phyloP scores from a whole-genome alignment of 805 yeast genomes.

The Clavispora phyllophila region DNA sequence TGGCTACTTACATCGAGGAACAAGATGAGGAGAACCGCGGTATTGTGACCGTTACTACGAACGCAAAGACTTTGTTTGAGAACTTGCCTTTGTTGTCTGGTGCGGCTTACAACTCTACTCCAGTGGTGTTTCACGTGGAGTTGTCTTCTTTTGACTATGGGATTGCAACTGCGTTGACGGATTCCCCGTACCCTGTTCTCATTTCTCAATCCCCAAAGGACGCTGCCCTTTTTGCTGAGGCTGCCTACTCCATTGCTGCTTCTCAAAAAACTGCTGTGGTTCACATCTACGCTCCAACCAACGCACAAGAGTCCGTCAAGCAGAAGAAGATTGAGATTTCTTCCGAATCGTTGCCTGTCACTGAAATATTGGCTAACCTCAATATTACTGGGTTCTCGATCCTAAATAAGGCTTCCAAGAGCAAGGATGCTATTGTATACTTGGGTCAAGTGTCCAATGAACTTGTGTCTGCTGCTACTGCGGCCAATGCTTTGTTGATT shows the following conservation, averaged over 20 bases:
- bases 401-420: slow-evolving; percentile 24
- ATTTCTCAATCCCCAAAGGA: slow-evolving; percentile 61
- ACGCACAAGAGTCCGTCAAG: slow-evolving; percentile 11
- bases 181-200: slow-evolving; percentile 57
- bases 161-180: slow-evolving; percentile 66
- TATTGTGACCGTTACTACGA: slow-evolving; percentile 45
- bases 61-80: slow-evolving; percentile 49
- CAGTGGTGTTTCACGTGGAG: slow-evolving; percentile 59
- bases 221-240: slow-evolving; percentile 47
- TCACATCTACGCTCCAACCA: slow-evolving; percentile 54
- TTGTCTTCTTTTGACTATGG: slow-evolving; percentile 61
- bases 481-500: slow-evolving; percentile 43
- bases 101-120: slow-evolving; percentile 28
- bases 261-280: slow-evolving; percentile 52
- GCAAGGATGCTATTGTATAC: slow-evolving; percentile 52
- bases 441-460: slow-evolving; percentile 54
- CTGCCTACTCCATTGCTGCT: slow-evolving; percentile 55
- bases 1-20: slow-evolving; percentile 28
- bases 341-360: slow-evolving; percentile 8
- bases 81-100: slow-evolving; percentile 55
- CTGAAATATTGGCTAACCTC: slow-evolving; percentile 20
- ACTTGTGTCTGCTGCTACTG: slow-evolving; percentile 35
- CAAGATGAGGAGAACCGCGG: slow-evolving; percentile 7
- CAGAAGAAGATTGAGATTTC: slow-evolving; percentile 2
- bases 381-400: slow-evolving; percentile 26